Evolutionary conservation across 495 filamentous ascomycete species (phyloP), one percentile per base, ranked within the genome.

Genomic region (Xylaria curta): DNA sequence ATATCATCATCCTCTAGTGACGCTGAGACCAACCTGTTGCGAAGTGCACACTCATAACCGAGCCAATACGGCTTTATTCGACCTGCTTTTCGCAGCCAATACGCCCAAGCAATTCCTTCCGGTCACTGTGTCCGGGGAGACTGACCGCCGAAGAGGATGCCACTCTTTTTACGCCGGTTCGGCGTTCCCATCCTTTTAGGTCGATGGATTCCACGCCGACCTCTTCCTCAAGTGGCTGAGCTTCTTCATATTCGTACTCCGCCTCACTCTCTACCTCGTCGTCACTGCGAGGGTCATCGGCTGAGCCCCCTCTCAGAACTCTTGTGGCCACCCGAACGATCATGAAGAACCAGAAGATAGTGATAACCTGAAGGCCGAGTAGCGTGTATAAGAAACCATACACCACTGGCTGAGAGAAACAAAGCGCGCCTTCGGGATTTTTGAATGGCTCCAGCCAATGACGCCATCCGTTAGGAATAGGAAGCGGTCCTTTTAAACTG

Each of bases 321-420:
- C 88, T 89, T 64, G 89, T 82, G 24, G 94, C 95, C 1, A 98
- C 92, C 33, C 88, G 87, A 36, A 93, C 76, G 76, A 98, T 97
- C 90, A 97, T 91, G 75, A 83, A 87, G 78, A 98, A 97, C 95
- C 95, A 98, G 74, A 95, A 85, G 42, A 97, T 82, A 21, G 92
- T 93, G 40, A 98, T 84, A 10, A 85, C 83, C 79, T 98, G 94
- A n/a, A 98, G 82, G 47, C 89, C 87, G 19, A 97, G 83, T 19
- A 98, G 87, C 65, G 93, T 85, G 42, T 85, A 85, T 12, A 98
- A 83, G 82, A 98, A 98, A 46, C 85, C 81, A 85, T 86, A 92
- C 73, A 91, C 89, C 78, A 97, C 87, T 26, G 83, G 85, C 42
- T 86, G 78, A 70, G 92, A 91, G 82, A 90, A 96, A 85, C 93